phyloP scores from a whole-genome alignment of 208 protist species.

The Leishmania lainsoni region DNA sequence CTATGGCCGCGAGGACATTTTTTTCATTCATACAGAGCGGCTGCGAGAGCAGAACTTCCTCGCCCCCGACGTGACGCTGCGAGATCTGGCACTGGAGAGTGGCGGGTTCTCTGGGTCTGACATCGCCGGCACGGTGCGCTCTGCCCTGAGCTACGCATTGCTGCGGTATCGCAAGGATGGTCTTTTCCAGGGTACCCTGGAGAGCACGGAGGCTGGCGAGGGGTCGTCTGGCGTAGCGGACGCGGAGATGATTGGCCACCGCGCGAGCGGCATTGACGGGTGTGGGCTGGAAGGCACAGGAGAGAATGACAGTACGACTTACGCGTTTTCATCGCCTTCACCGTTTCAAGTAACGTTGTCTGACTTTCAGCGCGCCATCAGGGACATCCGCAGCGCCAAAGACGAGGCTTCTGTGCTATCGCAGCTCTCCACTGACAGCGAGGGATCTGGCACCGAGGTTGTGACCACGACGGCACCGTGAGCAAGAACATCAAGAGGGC shows the following conservation, averaged over 20 bases:
- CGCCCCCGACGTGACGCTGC: constrained; percentile 82
- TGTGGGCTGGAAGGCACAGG: not conserved
- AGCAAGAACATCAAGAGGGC: constrained; percentile 27
- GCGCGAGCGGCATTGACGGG: constrained; percentile 10
- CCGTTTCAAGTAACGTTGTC: constrained; percentile 10
- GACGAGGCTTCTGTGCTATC: constrained; percentile 31
- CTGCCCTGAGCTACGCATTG: constrained; percentile 84
- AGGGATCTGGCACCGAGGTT: constrained; percentile 21
- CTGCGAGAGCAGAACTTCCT: constrained; percentile 90
- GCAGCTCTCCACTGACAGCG: constrained; percentile 27
- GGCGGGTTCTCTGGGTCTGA: constrained; percentile 98
- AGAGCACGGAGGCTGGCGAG: not conserved
- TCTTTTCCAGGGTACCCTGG: constrained; percentile 4
- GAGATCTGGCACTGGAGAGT: constrained; percentile 90
- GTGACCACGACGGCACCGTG: constrained; percentile 67
- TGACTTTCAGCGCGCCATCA: constrained; percentile 42
- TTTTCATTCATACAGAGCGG: constrained; percentile 90
- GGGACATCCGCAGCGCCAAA: constrained; percentile 49
- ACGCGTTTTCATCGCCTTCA: not conserved
- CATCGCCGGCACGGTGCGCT: constrained; percentile 83
- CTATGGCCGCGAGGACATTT: constrained; percentile 84
- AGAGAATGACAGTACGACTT: not conserved
- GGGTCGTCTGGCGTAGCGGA: not conserved
- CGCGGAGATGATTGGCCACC: constrained; percentile 18
- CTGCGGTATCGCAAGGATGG: constrained; percentile 52